These are phyloP conservation scores for Gossypium anomalum DNA, from an alignment of 345 rosid genomes.

Conservation along the genomic window DNA sequence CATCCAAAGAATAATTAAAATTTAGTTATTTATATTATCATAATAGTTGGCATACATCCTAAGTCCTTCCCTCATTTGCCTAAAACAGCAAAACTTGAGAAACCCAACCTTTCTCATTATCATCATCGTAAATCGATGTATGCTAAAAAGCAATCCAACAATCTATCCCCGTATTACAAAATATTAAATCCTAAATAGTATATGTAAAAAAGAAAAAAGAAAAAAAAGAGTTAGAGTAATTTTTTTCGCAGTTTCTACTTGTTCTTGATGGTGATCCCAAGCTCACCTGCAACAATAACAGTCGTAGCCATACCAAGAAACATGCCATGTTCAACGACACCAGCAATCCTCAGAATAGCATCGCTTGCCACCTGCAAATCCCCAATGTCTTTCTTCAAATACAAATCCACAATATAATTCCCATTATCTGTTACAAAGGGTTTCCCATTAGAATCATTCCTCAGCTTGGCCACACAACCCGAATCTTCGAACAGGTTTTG, in stretches of 20 bases:
- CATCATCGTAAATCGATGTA: no score
- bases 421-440: slow-evolving; percentile 84
- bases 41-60: no score
- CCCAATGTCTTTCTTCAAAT: slow-evolving; percentile 63
- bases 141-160: no score
- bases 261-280: slow-evolving; percentile 57
- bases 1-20: no score
- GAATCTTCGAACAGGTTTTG: slow-evolving; percentile 44
- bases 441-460: slow-evolving; percentile 29
- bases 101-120: no score
- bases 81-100: no score
- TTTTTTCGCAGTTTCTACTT: slow-evolving; percentile 15
- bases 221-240: background rate
- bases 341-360: slow-evolving; percentile 64
- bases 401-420: slow-evolving; percentile 77
- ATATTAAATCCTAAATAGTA: background rate
- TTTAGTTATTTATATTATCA: no score
- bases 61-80: no score
- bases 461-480: slow-evolving; percentile 60
- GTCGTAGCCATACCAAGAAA: slow-evolving; percentile 94
- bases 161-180: background rate
- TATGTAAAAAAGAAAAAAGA: background rate
- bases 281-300: slow-evolving; percentile 81
- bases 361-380: slow-evolving; percentile 67
- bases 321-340: slow-evolving; percentile 94